Base-by-base conservation (phyloP, 352 stramenopile genomes). In the Aphanomyces invadans region DNA sequence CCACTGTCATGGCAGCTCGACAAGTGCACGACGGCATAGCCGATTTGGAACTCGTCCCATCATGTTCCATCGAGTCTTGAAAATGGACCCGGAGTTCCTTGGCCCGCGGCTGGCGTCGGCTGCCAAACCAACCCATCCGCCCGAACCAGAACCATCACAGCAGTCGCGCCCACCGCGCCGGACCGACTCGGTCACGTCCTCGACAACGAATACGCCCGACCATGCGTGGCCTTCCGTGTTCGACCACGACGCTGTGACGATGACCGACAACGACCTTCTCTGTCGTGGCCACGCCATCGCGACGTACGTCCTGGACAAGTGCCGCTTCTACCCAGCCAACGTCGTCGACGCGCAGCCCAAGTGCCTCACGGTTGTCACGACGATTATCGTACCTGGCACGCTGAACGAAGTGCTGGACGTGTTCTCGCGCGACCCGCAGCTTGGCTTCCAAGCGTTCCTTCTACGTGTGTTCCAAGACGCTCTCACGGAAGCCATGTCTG, bases 381-480 rank as follows among this genome's bases (percentile, higher is more conserved):
- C 46, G n/a, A 15, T 25, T 29, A 29, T 56, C 28, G 23, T 66
- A 19, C 45, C 59, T 5, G 59, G 10, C 4, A 53, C 59, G 21
- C 9, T 66, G 33, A 38, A 44, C 28, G 59, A 66, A 4, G 59
- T 66, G 59, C 59, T 66, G 29, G 44, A 45, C 12, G 44, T 66
- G 7, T 66, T 57, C 36, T 66, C 59, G 21, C 44, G 59, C 19
- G 59, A 66, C 46, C 21, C 19, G 11, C 59, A 66, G 46, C 46
- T 66, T 19, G 59, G 59, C 17, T 66, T 66, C 19, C 59, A 66
- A 57, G 59, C 59, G 28, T 66, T 56, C 23, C 44, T 66, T 1
- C 28, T 44, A 23, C 59, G 59, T 4, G 21, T 55, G 2, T 66
- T 66, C 57, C 29, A 38, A 25, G 59, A 44, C 28, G 19, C 29